Percentiles rank a stretch among this genome's conserved stretches.
phyloP scores from a whole-genome alignment of 176 grass and related monocot species.

The Phoenix dactylifera region DNA sequence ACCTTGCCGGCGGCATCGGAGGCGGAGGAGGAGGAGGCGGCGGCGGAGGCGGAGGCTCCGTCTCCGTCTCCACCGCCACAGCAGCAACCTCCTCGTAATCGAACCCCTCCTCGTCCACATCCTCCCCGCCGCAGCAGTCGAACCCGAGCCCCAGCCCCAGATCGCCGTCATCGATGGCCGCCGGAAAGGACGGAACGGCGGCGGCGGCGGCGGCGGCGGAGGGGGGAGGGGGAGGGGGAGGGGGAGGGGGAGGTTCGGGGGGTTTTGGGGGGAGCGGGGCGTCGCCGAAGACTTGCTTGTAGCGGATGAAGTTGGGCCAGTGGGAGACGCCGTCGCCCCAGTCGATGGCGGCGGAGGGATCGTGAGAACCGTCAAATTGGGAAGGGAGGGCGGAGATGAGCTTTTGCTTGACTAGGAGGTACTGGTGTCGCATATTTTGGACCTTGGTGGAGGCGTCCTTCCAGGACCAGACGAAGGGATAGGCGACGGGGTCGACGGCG shows the following conservation, averaged over 20 bases:
- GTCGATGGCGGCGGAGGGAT: background rate
- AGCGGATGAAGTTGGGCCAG: slow-evolving; percentile 20
- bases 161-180: background rate
- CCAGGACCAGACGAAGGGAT: slow-evolving; percentile 17
- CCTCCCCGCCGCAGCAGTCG: background rate
- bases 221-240: no score
- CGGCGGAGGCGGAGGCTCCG: background rate
- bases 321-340: slow-evolving; percentile 9
- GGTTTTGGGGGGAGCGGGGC: slow-evolving; percentile 2
- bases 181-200: no score
- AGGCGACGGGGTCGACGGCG: slow-evolving; percentile 1
- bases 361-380: no score
- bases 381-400: background rate
- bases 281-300: slow-evolving; percentile 16
- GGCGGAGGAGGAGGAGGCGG: no score
- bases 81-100: slow-evolving; percentile 3
- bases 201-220: no score
- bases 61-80: background rate
- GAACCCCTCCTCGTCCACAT: slow-evolving; percentile 1
- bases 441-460: slow-evolving; percentile 20
- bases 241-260: background rate
- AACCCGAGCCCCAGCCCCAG: background rate
- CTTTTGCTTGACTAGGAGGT: slow-evolving; percentile 20
- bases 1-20: background rate
- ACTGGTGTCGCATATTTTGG: slow-evolving; percentile 21